Conservation (phyloP, 306 rosid genomes). For the Quercus aquifolioides region DNA sequence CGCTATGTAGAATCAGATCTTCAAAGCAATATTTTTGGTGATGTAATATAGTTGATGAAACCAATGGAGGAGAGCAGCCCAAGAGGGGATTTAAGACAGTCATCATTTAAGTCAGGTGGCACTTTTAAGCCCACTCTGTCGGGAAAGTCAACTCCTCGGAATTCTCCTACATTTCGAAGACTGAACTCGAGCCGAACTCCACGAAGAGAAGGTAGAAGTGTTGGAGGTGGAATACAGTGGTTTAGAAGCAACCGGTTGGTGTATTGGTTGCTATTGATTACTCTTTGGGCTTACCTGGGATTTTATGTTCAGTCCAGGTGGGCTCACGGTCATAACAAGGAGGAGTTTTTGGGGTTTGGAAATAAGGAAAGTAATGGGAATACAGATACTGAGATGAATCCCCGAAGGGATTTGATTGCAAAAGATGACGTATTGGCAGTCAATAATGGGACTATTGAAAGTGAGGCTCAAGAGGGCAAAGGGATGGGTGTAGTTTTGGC, state of each 20-base stretch:
- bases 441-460: slow-evolving; percentile 31
- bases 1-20: neutral
- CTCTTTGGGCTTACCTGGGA: slow-evolving; percentile 91
- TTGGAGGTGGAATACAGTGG: slow-evolving; percentile 41
- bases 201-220: slow-evolving; percentile 58
- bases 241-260: slow-evolving; percentile 59
- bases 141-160: slow-evolving; percentile 57
- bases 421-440: slow-evolving; percentile 23
- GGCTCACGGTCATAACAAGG: slow-evolving; percentile 64
- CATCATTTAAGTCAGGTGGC: slow-evolving; percentile 47
- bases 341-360: slow-evolving; percentile 55
- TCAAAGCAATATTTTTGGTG: slow-evolving; percentile 4
- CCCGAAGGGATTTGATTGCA: slow-evolving; percentile 35
- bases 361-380: slow-evolving; percentile 35
- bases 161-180: slow-evolving; percentile 66
- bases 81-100: slow-evolving; percentile 43
- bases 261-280: slow-evolving; percentile 71
- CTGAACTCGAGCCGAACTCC: slow-evolving; percentile 53
- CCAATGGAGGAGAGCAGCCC: slow-evolving; percentile 58
- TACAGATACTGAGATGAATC: slow-evolving; percentile 35
- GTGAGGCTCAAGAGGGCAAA: slow-evolving; percentile 29
- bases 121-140: slow-evolving; percentile 56
- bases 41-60: slow-evolving; percentile 28
- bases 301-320: slow-evolving; percentile 83
- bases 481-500: slow-evolving; percentile 44